Base-by-base conservation (phyloP, 108 stramenopile species). In the Nitzschia sp. region DNA sequence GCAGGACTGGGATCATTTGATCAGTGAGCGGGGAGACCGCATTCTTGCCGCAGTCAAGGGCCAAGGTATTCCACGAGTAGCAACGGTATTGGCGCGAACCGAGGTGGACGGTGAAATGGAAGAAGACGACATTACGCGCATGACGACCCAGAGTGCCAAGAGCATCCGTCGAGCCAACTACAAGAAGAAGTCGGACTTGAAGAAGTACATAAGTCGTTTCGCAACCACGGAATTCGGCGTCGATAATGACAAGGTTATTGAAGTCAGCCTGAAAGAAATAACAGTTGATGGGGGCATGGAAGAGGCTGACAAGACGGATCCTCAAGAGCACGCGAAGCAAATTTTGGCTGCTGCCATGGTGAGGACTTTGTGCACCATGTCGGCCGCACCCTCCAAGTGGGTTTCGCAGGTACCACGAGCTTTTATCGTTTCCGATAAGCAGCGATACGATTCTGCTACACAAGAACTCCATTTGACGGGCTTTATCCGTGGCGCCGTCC, bases 41-140 rank as follows among this genome's bases (percentile, higher is more conserved):
- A 83, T 96, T 11, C 68, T 98, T 67, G 69, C 91, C n/a, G 92
- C 95, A 4, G 57, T 98, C 63, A 98, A 98, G 76, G 90, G 92
- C 18, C 94, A 95, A 70, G 99, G 98, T n/a, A 65, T 97, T 28
- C 97, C 99, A 5, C 78, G 93, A 21, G 80, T 90, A 13, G 79
- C 96, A n/a, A 96, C 95, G 25, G 66, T 96, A 61, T 49, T 96
- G 25, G 90, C 88, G 36, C 77, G 79, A 59, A 88, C 75, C 18
- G 69, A 76, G 26, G 61, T 60, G 2, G 77, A 75, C 19, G 77
- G 69, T 18, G 63, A 45, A 4, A 71, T 71, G 26, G 82, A 79
- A 5, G 59, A 74, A 2, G 64, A 58, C 1, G 82, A 82, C 49
- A 66, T 89, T 29, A 83, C 82, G 38, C 69, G 77, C 9, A 79